Conservation (phyloP, 2,329 filamentous ascomycete genomes). For the Cytospora schulzeri region DNA sequence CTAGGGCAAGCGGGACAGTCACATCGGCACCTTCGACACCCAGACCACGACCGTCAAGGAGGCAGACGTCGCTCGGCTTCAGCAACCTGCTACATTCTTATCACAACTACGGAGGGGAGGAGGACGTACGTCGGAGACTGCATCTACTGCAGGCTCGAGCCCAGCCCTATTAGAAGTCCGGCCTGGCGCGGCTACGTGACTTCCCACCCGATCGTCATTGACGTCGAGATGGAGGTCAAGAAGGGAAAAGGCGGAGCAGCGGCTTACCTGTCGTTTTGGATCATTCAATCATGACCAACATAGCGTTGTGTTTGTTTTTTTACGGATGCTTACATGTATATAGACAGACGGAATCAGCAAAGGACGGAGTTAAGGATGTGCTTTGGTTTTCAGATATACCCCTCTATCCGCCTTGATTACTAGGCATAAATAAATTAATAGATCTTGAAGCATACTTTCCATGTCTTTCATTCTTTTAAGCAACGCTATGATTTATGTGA, state of each 20-base stretch:
- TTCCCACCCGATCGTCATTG: constrained; percentile 5
- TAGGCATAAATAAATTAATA: constrained; percentile 12
- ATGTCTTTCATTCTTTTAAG: too few species aligned
- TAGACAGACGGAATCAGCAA: constrained; percentile 14
- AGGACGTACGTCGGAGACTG: constrained; percentile 39
- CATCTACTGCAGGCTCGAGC: constrained; percentile 41
- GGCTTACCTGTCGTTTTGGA: neutral
- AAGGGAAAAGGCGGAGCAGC: neutral
- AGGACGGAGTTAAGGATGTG: constrained; percentile 21
- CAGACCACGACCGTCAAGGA: constrained; percentile 29
- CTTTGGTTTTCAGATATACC: constrained; percentile 23
- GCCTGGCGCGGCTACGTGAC: constrained; percentile 21
- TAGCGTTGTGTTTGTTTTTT: constrained; percentile 2
- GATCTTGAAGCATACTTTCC: neutral
- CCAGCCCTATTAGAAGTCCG: constrained; percentile 27
- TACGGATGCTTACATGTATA: constrained; percentile 5
- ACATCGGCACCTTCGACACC: constrained; percentile 20
- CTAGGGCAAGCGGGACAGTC: constrained; percentile 29
- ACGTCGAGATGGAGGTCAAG: neutral
- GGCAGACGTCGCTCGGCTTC: constrained; percentile 32
- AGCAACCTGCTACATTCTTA: constrained; percentile 30
- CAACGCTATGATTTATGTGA: too few species aligned
- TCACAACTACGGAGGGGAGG: constrained; percentile 32
- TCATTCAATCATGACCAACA: neutral
- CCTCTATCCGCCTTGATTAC: constrained; percentile 12